Base-by-base conservation (phyloP, 495 filamentous ascomycete genomes). In the Jackrogersella multiformis region DNA sequence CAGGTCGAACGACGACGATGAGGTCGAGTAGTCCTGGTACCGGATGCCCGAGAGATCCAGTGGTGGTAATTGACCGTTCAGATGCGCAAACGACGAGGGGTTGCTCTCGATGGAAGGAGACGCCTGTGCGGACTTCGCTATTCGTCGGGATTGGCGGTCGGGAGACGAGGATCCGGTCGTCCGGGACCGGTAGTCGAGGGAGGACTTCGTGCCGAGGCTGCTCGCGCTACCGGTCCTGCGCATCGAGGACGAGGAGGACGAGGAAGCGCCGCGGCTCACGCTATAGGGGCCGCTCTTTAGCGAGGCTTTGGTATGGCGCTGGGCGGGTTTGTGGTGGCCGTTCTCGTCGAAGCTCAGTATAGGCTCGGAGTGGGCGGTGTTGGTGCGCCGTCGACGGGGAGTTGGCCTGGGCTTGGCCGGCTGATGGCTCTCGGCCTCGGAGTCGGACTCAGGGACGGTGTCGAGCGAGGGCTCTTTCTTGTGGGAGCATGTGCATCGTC, bases 311-410 rank as follows among this genome's bases (percentile, higher is more conserved):
- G 95, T 89, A 75, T 94, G 90, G 78, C 93, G 93, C 77, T 96
- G 91, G 26, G 89, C 87, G 6, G 94, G 94, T 79, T 94, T 94
- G 82, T 97, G 94, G 77, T 97, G 93, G 64, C 94, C 94, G 73
- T 97, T 95, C 52, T 90, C 86, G 80, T 97, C 95, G 63, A 95
- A 87, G 35, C 91, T 92, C 64, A 97, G 83, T 28, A 86, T 85
- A 66, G 86, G 79, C 44, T 97, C 94, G n/a, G 93, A 96, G 68
- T 89, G 91, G 58, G 89, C 87, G 54, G 92, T 91, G 61, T 90
- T 89, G 56, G 96, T 88, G 62, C 89, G 88, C 42, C 81, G 77
- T 32, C 81, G 65, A 41, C 80, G 93, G 84, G 79, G 89, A 88
- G 71, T 83, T 76, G 64, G 77, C 75, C 77, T 90, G 82, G 73